These are phyloP conservation scores for Protomyces arabidopsidicola DNA, from an alignment of 1,139 yeast genomes.

Conservation along the genomic window DNA sequence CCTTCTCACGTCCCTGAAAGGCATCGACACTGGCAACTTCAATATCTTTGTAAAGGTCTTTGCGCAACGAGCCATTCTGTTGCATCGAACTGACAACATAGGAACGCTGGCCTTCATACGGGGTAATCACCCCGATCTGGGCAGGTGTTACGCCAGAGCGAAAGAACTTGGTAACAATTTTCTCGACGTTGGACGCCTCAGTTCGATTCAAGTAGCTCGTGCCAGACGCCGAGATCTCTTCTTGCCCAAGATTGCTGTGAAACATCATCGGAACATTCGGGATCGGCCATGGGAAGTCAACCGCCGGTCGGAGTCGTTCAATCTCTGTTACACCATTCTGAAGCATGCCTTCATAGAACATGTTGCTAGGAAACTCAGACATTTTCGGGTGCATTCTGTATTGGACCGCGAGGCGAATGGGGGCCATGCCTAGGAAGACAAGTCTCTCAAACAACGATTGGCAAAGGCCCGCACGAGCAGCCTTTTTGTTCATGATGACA, in stretches of 20 bases:
- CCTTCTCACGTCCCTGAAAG: constrained; percentile 94
- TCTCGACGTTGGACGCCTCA: constrained; percentile 88
- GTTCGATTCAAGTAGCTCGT: constrained; percentile 80
- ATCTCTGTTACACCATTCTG: constrained; percentile 85
- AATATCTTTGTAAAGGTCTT: constrained; percentile 62
- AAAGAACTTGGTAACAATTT: constrained; percentile 66
- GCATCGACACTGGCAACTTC: constrained; percentile 94
- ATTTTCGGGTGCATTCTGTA: constrained; percentile 92
- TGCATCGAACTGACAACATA: constrained; percentile 75
- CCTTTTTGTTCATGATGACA: constrained; percentile 70
- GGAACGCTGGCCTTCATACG: constrained; percentile 91
- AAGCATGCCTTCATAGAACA: constrained; percentile 87
- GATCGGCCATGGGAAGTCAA: constrained; percentile 87
- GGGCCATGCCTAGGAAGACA: constrained; percentile 77
- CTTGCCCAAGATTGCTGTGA: constrained; percentile 87
- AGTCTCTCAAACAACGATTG: constrained; percentile 84
- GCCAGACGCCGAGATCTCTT: constrained; percentile 79
- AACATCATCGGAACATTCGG: constrained; percentile 84
- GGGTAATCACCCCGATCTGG: constrained; percentile 89
- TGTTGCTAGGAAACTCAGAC: constrained; percentile 82
- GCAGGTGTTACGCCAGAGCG: constrained; percentile 73
- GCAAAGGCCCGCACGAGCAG: constrained; percentile 77
- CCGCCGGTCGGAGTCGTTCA: constrained; percentile 54
- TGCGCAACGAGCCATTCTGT: constrained; percentile 59
- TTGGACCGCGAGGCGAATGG: constrained; percentile 83